These are phyloP conservation scores for Termitomyces sp. DNA, from an alignment of 768 basidiomycete species.

Conservation along the genomic window DNA sequence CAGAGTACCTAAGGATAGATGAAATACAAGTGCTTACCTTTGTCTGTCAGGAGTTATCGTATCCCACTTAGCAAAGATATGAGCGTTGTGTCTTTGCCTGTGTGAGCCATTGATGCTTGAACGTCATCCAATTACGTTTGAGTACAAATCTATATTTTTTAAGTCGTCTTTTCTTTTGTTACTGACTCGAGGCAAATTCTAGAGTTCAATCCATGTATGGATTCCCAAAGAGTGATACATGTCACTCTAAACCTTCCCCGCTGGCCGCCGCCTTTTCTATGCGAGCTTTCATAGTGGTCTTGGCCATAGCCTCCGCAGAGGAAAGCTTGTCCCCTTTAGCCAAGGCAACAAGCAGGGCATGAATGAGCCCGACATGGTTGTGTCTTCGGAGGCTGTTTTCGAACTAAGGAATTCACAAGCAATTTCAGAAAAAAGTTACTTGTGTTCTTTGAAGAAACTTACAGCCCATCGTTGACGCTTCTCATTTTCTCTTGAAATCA, in stretches of 20 bases:
- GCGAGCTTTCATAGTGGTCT: conserved; percentile 38
- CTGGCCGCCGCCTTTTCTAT: conserved; percentile 37
- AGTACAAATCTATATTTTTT: not conserved
- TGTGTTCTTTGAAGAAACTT: conserved; percentile 24
- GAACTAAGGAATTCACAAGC: conserved; percentile 41
- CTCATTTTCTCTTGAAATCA: conserved; percentile 58
- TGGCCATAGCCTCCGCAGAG: conserved; percentile 41
- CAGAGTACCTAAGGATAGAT: not conserved
- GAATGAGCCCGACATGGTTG: conserved; percentile 80
- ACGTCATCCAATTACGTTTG: not conserved
- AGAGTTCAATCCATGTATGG: not conserved
- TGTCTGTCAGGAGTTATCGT: not conserved
- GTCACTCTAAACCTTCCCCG: conserved; percentile 37
- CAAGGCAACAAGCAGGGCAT: conserved; percentile 65
- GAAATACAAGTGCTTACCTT: not conserved
- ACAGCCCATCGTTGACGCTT: conserved; percentile 83
- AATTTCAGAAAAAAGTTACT: not conserved
- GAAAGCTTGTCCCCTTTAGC: conserved; percentile 65
- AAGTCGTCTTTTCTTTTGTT: not conserved
- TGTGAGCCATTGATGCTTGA: not conserved
- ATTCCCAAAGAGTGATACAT: not conserved
- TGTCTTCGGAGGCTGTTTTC: conserved; percentile 85
- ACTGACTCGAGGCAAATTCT: not conserved
- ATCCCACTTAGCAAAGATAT: not conserved
- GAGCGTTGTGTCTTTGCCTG: not conserved